These are phyloP conservation scores for Cyclospora cayetanensis DNA, from an alignment of 169 alveolate species.

Conservation along the genomic window DNA sequence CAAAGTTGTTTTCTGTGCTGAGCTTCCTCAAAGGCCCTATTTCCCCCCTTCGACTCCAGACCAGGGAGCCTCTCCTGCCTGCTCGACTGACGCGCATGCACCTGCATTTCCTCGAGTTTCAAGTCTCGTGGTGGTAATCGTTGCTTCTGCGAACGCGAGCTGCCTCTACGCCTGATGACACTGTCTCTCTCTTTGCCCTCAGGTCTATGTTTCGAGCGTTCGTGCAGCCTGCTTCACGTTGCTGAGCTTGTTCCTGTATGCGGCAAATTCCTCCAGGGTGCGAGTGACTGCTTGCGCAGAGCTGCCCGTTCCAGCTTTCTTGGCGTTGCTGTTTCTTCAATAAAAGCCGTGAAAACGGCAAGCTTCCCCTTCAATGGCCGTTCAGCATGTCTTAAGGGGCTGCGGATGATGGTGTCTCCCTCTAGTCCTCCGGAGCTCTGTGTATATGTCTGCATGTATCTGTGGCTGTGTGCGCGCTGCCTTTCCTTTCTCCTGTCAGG, in stretches of 20 bases:
- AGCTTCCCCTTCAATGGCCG: no score
- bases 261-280: neutral
- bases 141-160: no score
- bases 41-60: neutral
- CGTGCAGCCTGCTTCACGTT: neutral
- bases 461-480: neutral
- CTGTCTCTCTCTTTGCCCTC: neutral
- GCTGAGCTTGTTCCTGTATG: neutral
- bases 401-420: no score
- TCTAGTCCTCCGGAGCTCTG: no score
- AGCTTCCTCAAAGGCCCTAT: neutral
- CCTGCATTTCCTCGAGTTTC: no score
- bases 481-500: neutral
- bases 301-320: neutral
- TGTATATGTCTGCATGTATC: no score
- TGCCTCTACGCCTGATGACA: no score
- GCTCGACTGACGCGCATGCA: neutral
- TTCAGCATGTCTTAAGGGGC: no score
- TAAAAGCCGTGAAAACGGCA: no score
- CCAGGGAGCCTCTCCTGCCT: neutral
- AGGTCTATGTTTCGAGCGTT: neutral
- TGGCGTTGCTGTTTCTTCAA: constrained; percentile 13
- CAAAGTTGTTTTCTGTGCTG: neutral
- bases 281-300: no score
- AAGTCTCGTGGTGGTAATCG: no score